A percentile compares a stretch with the other conserved stretches of the same genome.
phyloP scores from a whole-genome alignment of 192 early-diverging fungal genomes.

The Entomortierella parvispora region DNA sequence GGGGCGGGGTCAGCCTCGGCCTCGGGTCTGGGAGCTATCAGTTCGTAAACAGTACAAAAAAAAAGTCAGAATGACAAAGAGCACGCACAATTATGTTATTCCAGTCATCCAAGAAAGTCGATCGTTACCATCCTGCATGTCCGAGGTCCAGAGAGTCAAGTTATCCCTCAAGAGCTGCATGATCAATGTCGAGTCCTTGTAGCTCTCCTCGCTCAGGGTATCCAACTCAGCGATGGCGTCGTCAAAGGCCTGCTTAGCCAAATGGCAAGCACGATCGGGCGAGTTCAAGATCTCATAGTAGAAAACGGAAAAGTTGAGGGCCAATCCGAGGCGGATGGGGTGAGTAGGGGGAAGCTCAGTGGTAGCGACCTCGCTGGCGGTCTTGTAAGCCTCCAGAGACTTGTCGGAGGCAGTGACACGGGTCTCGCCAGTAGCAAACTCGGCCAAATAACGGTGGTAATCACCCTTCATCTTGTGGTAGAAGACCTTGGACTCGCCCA shows the following conservation, averaged over 20 bases:
- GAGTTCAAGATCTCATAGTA: slow-evolving; percentile 99
- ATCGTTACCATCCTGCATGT: slow-evolving; percentile 59
- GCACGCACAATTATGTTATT: background rate
- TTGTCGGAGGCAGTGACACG: slow-evolving; percentile 83
- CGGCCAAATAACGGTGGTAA: slow-evolving; percentile 99
- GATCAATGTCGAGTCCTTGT: slow-evolving; percentile 91
- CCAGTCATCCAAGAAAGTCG: background rate
- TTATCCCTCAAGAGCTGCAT: slow-evolving; percentile 99
- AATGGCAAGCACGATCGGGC: slow-evolving; percentile 95
- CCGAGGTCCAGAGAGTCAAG: slow-evolving; percentile 99
- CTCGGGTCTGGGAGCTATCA: slow-evolving; percentile 25
- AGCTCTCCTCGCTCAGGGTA: slow-evolving; percentile 97
- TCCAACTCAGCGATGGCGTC: slow-evolving; percentile 99
- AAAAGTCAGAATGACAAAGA: background rate
- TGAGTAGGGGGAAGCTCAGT: slow-evolving; percentile 96
- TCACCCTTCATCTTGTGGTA: slow-evolving; percentile 99
- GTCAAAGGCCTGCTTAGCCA: slow-evolving; percentile 97
- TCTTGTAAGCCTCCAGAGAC: slow-evolving; percentile 95
- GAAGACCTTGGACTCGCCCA: slow-evolving; percentile 99
- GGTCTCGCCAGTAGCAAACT: slow-evolving; percentile 91
- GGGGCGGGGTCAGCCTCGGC: slow-evolving; percentile 36
- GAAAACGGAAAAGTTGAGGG: slow-evolving; percentile 99
- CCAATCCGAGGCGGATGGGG: slow-evolving; percentile 97
- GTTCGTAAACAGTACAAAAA: background rate
- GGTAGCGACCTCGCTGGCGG: slow-evolving; percentile 94